Conservation (phyloP, 2,329 filamentous ascomycete species). For the Colletotrichum sp. region DNA sequence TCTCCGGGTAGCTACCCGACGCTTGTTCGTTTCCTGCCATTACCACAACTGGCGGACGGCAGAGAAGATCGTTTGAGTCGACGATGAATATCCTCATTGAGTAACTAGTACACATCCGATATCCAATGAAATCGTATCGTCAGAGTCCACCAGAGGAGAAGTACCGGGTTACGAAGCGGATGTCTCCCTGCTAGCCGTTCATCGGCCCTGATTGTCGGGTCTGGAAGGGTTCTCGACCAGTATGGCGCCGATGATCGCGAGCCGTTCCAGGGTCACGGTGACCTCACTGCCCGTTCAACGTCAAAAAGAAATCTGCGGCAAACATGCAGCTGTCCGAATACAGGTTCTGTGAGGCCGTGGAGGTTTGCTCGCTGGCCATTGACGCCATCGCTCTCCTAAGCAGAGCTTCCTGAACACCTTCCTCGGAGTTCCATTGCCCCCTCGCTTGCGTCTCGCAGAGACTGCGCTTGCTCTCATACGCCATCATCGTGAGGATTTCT, state of each 20-base stretch:
- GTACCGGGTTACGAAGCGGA: background rate
- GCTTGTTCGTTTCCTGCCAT: background rate
- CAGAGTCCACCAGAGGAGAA: background rate
- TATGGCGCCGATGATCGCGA: background rate
- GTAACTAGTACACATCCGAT: background rate
- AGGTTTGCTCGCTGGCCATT: background rate
- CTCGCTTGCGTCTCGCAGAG: background rate
- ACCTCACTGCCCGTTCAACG: background rate
- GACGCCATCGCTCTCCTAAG: background rate
- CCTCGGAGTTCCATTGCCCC: background rate
- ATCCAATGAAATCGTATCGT: background rate
- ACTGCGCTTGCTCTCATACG: background rate
- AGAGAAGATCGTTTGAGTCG: background rate
- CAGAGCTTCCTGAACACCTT: background rate
- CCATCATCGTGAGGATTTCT: background rate
- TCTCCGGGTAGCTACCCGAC: background rate
- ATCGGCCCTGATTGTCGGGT: constrained; percentile 10
- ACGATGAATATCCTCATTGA: background rate
- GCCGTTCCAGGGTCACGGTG: background rate
- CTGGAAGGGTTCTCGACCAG: background rate
- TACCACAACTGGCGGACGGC: background rate
- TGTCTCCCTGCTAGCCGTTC: background rate
- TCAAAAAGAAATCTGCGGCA: background rate
- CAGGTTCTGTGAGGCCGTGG: background rate
- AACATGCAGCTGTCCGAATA: constrained; percentile 1